Evolutionary conservation across 495 filamentous ascomycete genomes (phyloP).

Genomic region (Penicillium paradoxum): DNA sequence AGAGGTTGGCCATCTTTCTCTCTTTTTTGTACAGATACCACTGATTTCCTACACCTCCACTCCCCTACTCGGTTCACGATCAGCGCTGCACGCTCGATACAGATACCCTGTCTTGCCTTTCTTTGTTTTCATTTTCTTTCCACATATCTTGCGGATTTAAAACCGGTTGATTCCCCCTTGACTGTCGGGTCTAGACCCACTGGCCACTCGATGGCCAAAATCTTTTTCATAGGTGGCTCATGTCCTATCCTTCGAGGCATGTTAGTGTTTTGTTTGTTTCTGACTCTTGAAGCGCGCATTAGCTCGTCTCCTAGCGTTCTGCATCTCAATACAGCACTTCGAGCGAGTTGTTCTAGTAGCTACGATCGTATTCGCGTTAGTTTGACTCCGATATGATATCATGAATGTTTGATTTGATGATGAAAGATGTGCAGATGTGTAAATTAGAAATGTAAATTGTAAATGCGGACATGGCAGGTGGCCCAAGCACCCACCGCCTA

Average conservation of each 20-base stretch:
- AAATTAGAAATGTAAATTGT: neutral
- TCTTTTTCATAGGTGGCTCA: constrained; percentile 9
- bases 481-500: constrained; percentile 30
- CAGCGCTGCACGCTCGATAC: constrained; percentile 25
- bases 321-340: constrained; percentile 9
- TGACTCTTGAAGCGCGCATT: constrained; percentile 18
- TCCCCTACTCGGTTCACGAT: constrained; percentile 18
- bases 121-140: constrained; percentile 1
- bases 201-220: constrained; percentile 4
- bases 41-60: neutral
- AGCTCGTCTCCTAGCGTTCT: constrained; percentile 18
- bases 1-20: neutral
- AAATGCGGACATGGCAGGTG: neutral
- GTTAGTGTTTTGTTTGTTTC: constrained; percentile 3
- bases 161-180: constrained; percentile 13
- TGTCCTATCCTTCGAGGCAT: neutral
- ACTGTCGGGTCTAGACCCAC: neutral
- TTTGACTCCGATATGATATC: neutral
- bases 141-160: constrained; percentile 26
- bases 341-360: neutral
- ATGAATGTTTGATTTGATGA: constrained; percentile 4
- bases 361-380: neutral
- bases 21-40: constrained; percentile 21
- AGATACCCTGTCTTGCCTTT: constrained; percentile 22
- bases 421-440: neutral